Evolutionary conservation across 2,329 filamentous ascomycete genomes (phyloP).

Genomic region (Pestalotiopsis sp.): DNA sequence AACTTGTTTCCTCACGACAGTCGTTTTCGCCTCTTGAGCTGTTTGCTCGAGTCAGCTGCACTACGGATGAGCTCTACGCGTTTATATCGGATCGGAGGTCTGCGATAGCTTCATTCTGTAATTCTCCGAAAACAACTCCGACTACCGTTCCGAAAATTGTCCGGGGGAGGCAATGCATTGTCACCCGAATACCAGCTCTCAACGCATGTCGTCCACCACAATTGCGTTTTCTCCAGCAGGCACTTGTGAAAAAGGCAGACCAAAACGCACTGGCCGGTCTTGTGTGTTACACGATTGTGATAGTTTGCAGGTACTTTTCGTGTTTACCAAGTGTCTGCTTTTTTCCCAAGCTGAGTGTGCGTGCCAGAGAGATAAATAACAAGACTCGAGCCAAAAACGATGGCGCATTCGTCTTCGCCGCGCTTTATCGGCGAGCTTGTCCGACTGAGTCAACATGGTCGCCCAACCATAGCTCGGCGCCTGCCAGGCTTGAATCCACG

Average conservation of each 20-base stretch:
- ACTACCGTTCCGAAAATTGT: background rate
- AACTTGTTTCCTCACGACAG: background rate
- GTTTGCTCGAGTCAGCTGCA: background rate
- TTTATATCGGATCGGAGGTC: background rate
- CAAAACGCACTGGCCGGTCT: background rate
- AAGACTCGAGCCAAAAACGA: background rate
- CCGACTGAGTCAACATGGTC: background rate
- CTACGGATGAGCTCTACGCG: background rate
- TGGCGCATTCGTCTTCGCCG: background rate
- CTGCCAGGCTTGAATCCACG: background rate
- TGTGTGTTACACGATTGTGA: background rate
- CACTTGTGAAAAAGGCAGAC: background rate
- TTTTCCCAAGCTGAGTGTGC: background rate
- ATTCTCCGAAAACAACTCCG: background rate
- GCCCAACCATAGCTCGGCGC: background rate
- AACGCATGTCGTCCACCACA: background rate
- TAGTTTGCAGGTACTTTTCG: background rate
- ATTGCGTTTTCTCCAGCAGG: background rate
- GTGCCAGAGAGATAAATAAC: too few species aligned
- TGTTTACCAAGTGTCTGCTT: background rate
- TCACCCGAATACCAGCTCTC: background rate
- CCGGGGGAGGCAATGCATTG: background rate
- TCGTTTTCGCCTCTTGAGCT: background rate
- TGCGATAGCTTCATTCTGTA: background rate
- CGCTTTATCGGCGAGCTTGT: background rate